These are phyloP conservation scores for Saksenaea oblongispora DNA, from an alignment of 371 early-diverging fungal species.

Conservation along the genomic window DNA sequence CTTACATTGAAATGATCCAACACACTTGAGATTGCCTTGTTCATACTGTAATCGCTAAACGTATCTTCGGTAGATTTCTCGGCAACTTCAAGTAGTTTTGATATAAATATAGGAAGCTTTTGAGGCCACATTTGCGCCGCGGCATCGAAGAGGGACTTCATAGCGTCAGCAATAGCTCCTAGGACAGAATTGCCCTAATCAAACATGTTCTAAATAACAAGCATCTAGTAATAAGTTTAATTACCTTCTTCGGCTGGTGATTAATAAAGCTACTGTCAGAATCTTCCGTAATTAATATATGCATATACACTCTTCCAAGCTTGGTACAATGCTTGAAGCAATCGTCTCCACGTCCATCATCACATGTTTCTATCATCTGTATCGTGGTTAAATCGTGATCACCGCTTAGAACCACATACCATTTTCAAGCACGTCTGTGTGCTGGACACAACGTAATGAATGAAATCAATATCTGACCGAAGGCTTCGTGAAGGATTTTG, in stretches of 20 bases:
- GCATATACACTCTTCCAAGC: conserved; percentile 21
- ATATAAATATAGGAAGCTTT: conserved; percentile 8
- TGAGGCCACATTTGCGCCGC: conserved; percentile 34
- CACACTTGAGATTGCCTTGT: conserved; percentile 3
- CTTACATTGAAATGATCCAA: conserved; percentile 17
- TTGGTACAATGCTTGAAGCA: conserved; percentile 11
- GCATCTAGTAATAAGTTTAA: conserved; percentile 5
- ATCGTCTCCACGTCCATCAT: neutral
- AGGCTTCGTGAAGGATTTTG: conserved; percentile 19
- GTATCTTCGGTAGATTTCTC: neutral
- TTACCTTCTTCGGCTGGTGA: conserved; percentile 31
- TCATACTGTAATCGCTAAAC: neutral
- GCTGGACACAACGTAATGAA: conserved; percentile 41
- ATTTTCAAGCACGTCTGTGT: conserved; percentile 15
- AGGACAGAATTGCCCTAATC: conserved; percentile 17
- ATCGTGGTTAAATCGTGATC: neutral
- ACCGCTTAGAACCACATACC: neutral
- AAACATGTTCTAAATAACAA: neutral
- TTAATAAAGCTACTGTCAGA: conserved; percentile 41
- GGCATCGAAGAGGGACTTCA: conserved; percentile 20
- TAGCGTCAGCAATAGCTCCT: conserved; percentile 13
- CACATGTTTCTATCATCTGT: neutral
- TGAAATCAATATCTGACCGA: conserved; percentile 42
- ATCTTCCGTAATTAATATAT: conserved; percentile 33
- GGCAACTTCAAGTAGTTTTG: conserved; percentile 3